phyloP scores from a whole-genome alignment of 768 basidiomycete genomes.

The Leccinum longicurvipes region DNA sequence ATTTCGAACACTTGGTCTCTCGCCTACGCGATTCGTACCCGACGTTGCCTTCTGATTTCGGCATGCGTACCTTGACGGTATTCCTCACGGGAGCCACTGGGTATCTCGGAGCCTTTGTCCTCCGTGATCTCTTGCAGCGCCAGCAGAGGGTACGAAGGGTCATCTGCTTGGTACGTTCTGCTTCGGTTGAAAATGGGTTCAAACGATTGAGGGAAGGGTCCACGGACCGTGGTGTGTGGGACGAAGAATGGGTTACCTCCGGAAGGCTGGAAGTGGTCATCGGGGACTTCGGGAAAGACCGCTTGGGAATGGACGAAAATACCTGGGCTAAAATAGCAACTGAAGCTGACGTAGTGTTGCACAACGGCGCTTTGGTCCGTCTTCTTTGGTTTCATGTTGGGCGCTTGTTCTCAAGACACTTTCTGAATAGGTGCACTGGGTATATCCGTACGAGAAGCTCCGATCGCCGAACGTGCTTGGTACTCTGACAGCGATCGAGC shows the following conservation, averaged over 20 bases:
- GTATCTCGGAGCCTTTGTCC: conserved; percentile 91
- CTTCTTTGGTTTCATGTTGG: neutral
- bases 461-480: conserved; percentile 90
- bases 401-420: neutral
- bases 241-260: conserved; percentile 71
- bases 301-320: conserved; percentile 65
- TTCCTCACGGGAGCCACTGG: conserved; percentile 98
- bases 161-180: conserved; percentile 85
- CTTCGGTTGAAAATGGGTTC: conserved; percentile 57
- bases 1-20: conserved; percentile 61
- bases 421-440: conserved; percentile 87
- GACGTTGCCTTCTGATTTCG: conserved; percentile 56
- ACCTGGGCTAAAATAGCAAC: conserved; percentile 65
- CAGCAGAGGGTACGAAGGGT: conserved; percentile 72
- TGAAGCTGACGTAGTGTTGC: conserved; percentile 81
- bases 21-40: conserved; percentile 61
- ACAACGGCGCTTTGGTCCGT: conserved; percentile 95
- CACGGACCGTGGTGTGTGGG: conserved; percentile 83
- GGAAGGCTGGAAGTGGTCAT: conserved; percentile 73
- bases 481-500: conserved; percentile 78
- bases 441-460: conserved; percentile 94
- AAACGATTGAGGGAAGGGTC: conserved; percentile 68
- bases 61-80: conserved; percentile 57
- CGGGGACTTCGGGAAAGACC: conserved; percentile 77
- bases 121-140: conserved; percentile 72